Evolutionary conservation across 2,329 filamentous ascomycete genomes (phyloP).

Genomic region (Madurella mycetomatis): DNA sequence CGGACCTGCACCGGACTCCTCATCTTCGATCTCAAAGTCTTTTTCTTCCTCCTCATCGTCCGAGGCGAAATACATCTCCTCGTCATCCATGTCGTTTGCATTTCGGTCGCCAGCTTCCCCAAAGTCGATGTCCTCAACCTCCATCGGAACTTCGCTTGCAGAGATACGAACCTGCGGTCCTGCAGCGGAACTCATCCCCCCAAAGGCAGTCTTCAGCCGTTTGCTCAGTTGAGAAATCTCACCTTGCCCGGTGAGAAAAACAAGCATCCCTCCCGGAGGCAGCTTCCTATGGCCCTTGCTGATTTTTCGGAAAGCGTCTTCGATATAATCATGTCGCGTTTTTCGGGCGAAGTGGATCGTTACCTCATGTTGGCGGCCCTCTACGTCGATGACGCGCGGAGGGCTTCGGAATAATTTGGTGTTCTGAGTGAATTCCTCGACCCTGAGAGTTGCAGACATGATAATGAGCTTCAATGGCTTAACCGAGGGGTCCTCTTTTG

Average conservation of each 20-base stretch:
- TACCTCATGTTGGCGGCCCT: conserved; percentile 88
- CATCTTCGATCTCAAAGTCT: conserved; percentile 65
- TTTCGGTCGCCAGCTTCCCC: conserved; percentile 66
- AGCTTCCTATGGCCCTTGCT: conserved; percentile 83
- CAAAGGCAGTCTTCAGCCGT: conserved; percentile 64
- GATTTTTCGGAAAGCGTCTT: conserved; percentile 85
- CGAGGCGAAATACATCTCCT: conserved; percentile 54
- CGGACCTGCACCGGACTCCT: conserved; percentile 54
- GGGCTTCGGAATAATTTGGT: conserved; percentile 68
- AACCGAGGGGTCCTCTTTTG: conserved; percentile 63
- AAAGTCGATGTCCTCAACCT: conserved; percentile 83
- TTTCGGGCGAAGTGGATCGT: conserved; percentile 81
- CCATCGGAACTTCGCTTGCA: conserved; percentile 71
- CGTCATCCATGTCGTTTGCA: conserved; percentile 49
- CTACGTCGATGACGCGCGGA: conserved; percentile 81
- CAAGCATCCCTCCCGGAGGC: conserved; percentile 83
- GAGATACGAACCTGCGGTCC: conserved; percentile 69
- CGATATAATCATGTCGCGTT: conserved; percentile 82
- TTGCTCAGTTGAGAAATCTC: conserved; percentile 86
- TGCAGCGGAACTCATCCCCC: conserved; percentile 51
- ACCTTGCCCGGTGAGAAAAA: conserved; percentile 90
- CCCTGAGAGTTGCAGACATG: conserved; percentile 93
- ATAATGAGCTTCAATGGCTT: conserved; percentile 89
- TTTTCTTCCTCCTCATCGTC: conserved; percentile 56
- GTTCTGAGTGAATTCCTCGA: conserved; percentile 88